Percentiles rank a stretch among this genome's conserved stretches.
These are phyloP conservation scores for Metschnikowia noctiluminum DNA, from an alignment of 805 yeast genomes.

Conservation along the genomic window DNA sequence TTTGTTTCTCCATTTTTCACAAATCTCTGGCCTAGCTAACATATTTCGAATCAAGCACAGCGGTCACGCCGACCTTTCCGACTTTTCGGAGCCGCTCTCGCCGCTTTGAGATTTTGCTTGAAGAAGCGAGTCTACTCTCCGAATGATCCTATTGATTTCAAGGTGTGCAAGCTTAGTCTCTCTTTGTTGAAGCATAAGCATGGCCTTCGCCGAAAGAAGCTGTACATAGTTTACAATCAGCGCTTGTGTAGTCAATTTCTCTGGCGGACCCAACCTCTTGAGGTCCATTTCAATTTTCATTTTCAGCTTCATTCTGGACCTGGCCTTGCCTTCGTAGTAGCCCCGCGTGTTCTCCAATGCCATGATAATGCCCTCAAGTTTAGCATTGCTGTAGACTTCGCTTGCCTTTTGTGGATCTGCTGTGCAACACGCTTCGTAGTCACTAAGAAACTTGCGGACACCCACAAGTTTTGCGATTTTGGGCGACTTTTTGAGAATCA, in stretches of 20 bases:
- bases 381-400: neutral
- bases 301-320: neutral
- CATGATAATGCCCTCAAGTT: neutral
- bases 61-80: too few species aligned
- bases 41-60: too few species aligned
- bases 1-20: too few species aligned
- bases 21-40: too few species aligned
- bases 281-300: neutral
- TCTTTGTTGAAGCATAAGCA: neutral
- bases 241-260: neutral
- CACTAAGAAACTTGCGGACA: neutral
- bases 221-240: neutral
- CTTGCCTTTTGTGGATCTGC: neutral
- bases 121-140: neutral
- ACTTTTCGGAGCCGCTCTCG: too few species aligned
- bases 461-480: neutral
- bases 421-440: neutral
- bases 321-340: neutral
- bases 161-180: neutral
- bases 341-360: neutral
- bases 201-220: neutral
- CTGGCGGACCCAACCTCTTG: neutral
- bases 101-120: too few species aligned
- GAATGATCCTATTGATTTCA: neutral
- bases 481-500: neutral